Conservation (phyloP, 1,139 yeast genomes). For the Geotrichum candidum region DNA sequence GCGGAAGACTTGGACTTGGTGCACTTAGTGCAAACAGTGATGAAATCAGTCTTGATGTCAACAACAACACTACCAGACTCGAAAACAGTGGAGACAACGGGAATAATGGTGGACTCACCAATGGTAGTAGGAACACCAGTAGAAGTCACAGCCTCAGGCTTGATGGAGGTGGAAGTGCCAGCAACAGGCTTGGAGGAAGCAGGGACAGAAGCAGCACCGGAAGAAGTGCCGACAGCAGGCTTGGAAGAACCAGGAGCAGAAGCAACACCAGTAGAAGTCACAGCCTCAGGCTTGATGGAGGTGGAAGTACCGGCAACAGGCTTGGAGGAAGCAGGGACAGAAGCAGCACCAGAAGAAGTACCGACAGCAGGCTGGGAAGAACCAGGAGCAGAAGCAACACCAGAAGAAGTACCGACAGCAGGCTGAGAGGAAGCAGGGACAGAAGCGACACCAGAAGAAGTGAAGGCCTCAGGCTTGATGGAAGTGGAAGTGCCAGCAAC, state of each 20-base stretch:
- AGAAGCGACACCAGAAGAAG: not conserved
- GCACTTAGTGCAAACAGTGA: not conserved
- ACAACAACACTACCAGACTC: not conserved
- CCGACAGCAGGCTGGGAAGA: too few relatives aligned
- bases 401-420: not conserved
- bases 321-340: too few relatives aligned
- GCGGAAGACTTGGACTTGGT: not conserved
- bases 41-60: not conserved
- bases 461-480: not conserved
- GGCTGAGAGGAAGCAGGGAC: not conserved
- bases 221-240: too few relatives aligned
- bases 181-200: not conserved
- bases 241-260: too few relatives aligned
- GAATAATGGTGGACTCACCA: not conserved
- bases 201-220: not conserved
- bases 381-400: not conserved
- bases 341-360: too few relatives aligned
- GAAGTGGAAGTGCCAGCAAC: not conserved
- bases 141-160: not conserved
- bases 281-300: too few relatives aligned
- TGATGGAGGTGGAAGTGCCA: not conserved
- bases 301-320: too few relatives aligned
- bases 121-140: not conserved
- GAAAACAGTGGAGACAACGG: not conserved
- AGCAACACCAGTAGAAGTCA: too few relatives aligned